These are phyloP conservation scores for Neopestalotiopsis rosae DNA, from an alignment of 2,329 filamentous ascomycete species.

Conservation along the genomic window DNA sequence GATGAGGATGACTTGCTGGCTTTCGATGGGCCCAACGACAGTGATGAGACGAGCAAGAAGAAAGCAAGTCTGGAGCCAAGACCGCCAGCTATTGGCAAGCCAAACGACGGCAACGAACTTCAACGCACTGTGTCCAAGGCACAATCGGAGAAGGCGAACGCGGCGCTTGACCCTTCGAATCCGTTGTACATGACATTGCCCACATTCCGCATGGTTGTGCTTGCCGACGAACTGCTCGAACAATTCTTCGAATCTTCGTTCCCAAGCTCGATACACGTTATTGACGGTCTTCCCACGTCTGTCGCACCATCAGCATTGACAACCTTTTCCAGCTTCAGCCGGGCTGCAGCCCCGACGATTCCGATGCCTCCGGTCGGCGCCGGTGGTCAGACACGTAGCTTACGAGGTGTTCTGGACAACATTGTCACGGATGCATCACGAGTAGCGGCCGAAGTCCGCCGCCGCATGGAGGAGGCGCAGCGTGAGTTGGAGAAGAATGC, in stretches of 20 bases:
- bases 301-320: conserved; percentile 70
- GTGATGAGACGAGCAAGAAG: conserved; percentile 48
- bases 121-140: conserved; percentile 61
- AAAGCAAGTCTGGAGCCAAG: conserved; percentile 46
- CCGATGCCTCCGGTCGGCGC: conserved; percentile 44
- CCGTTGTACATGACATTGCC: conserved; percentile 95
- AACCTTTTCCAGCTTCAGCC: conserved; percentile 74
- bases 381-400: conserved; percentile 68
- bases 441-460: conserved; percentile 88
- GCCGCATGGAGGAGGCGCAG: conserved; percentile 95
- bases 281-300: conserved; percentile 60
- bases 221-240: conserved; percentile 93
- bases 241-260: conserved; percentile 98
- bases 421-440: conserved; percentile 98
- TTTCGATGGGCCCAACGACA: conserved; percentile 54
- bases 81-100: conserved; percentile 35
- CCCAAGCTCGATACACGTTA: conserved; percentile 88
- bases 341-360: conserved; percentile 45
- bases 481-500: conserved; percentile 87
- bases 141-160: conserved; percentile 80
- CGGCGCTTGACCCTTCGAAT: conserved; percentile 88
- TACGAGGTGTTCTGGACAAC: conserved; percentile 93
- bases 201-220: conserved; percentile 97
- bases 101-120: conserved; percentile 27
- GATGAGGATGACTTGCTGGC: conserved; percentile 65